Conservation (phyloP, 306 rosid species). For the Arachis hypogaea region DNA sequence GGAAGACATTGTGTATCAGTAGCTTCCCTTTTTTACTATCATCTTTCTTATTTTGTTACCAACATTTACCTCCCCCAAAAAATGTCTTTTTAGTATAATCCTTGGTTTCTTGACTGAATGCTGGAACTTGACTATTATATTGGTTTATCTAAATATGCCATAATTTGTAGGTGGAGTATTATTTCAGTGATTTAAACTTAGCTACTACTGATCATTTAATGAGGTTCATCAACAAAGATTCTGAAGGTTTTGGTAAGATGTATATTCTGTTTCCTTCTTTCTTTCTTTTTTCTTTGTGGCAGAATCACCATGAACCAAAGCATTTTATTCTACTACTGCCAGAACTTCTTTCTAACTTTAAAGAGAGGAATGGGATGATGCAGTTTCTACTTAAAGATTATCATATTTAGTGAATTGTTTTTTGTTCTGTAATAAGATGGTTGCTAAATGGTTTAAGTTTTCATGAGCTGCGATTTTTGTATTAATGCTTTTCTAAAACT, state of each 20-base stretch:
- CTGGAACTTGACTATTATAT: conserved; percentile 34
- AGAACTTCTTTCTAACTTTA: conserved; percentile 9
- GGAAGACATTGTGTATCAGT: too few species aligned
- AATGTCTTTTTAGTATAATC: background rate
- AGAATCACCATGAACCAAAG: conserved; percentile 8
- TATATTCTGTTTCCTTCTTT: conserved; percentile 28
- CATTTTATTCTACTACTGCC: conserved; percentile 32
- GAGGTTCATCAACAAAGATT: conserved; percentile 93
- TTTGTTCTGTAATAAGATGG: conserved; percentile 25
- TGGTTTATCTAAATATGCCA: conserved; percentile 28
- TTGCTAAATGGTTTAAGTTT: conserved; percentile 27
- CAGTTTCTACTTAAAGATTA: conserved; percentile 20
- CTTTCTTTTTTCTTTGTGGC: background rate
- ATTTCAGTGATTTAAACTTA: conserved; percentile 93
- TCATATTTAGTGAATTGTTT: conserved; percentile 20
- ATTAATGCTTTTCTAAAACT: conserved; percentile 41
- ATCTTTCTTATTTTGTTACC: too few species aligned
- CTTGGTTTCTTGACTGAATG: background rate
- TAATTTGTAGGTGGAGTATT: conserved; percentile 90
- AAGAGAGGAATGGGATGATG: conserved; percentile 29
- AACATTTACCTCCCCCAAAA: too few species aligned
- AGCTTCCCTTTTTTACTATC: too few species aligned
- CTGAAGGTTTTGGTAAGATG: conserved; percentile 87
- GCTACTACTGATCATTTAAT: conserved; percentile 98
- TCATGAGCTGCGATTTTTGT: conserved; percentile 25